These are phyloP conservation scores for Talaromyces stipitatus DNA, from an alignment of 495 filamentous ascomycete genomes.

Conservation along the genomic window DNA sequence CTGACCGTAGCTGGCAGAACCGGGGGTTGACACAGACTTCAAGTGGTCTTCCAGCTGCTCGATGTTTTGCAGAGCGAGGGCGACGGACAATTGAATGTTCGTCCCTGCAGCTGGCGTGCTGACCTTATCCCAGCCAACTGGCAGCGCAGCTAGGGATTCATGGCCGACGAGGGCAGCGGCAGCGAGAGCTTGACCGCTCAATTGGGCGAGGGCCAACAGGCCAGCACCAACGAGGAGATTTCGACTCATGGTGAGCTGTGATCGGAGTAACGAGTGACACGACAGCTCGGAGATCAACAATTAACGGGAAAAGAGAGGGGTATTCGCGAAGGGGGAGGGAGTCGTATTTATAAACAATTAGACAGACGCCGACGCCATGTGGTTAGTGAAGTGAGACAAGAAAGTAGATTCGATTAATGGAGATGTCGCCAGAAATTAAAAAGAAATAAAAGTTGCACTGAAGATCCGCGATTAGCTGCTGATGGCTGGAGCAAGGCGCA, in stretches of 20 bases:
- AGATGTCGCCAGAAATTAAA: neutral
- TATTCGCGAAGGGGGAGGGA: neutral
- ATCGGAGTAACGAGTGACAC: neutral
- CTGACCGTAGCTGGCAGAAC: slow-evolving; percentile 46
- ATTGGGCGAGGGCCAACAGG: slow-evolving; percentile 5
- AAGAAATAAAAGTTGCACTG: neutral
- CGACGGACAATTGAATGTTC: slow-evolving; percentile 30
- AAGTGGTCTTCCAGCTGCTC: slow-evolving; percentile 48
- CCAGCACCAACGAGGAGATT: slow-evolving; percentile 3
- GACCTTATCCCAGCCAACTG: slow-evolving; percentile 36
- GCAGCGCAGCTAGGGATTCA: slow-evolving; percentile 34
- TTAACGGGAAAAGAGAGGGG: neutral
- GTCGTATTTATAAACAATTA: neutral
- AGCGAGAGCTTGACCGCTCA: slow-evolving; percentile 33
- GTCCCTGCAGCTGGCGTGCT: slow-evolving; percentile 17
- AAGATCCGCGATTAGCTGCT: neutral
- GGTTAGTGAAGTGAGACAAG: neutral
- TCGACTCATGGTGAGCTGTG: slow-evolving; percentile 1
- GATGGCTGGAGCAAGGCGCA: neutral
- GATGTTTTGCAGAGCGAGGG: slow-evolving; percentile 38
- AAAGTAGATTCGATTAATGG: neutral
- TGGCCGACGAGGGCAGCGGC: slow-evolving; percentile 25
- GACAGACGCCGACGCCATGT: neutral
- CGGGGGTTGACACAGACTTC: slow-evolving; percentile 49
- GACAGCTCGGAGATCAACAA: neutral